phyloP scores from a whole-genome alignment of 2,329 filamentous ascomycete species.

The Aspergillus intermedius region DNA sequence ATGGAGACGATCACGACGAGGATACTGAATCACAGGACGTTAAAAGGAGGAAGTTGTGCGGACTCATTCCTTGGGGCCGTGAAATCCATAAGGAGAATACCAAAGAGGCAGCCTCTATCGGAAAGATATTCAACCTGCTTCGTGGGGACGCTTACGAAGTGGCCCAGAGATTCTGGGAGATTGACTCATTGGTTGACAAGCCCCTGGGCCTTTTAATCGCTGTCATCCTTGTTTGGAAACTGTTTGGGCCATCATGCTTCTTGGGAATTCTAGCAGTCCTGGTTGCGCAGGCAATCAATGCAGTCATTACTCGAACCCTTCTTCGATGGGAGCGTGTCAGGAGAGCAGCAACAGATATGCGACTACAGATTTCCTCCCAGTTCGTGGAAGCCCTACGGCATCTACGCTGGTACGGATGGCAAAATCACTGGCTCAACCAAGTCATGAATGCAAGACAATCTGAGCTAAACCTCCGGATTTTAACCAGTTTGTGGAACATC shows the following conservation, averaged over 20 bases:
- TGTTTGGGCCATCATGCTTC: constrained; percentile 74
- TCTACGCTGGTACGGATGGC: constrained; percentile 76
- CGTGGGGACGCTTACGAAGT: constrained; percentile 46
- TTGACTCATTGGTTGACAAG: constrained; percentile 66
- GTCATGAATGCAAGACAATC: constrained; percentile 63
- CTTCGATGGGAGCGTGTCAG: constrained; percentile 64
- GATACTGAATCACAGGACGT: constrained; percentile 12
- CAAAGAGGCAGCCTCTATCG: constrained; percentile 67
- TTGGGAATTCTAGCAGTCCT: constrained; percentile 65
- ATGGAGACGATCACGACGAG: constrained; percentile 6
- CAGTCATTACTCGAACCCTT: constrained; percentile 58
- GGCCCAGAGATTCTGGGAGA: constrained; percentile 69
- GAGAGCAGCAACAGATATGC: constrained; percentile 67
- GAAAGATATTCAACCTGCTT: constrained; percentile 85
- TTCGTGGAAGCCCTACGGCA: constrained; percentile 83
- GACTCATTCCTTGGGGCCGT: constrained; percentile 18
- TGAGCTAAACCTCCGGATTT: constrained; percentile 60
- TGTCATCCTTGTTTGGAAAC: constrained; percentile 64
- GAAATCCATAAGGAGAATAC: constrained; percentile 21
- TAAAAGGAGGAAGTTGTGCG: constrained; percentile 20
- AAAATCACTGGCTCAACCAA: constrained; percentile 63
- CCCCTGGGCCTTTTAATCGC: constrained; percentile 72
- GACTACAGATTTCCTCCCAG: constrained; percentile 73
- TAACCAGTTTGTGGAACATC: constrained; percentile 57
- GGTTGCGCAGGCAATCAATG: constrained; percentile 63